Evolutionary conservation across 768 basidiomycete species (phyloP).

Genomic region (Leccinum barrowsii): DNA sequence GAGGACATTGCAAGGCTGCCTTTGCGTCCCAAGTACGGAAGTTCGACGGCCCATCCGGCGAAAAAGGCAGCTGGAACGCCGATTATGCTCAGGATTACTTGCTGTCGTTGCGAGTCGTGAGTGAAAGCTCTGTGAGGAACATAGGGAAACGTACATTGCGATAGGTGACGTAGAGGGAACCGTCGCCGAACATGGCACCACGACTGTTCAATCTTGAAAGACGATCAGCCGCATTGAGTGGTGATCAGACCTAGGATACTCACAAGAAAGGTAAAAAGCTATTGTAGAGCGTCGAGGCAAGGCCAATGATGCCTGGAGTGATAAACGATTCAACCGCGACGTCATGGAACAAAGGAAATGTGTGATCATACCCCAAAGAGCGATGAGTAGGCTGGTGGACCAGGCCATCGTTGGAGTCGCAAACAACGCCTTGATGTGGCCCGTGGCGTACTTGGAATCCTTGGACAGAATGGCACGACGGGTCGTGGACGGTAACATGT

Average conservation of each 20-base stretch:
- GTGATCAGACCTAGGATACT: conserved; percentile 10
- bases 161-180: conserved; percentile 66
- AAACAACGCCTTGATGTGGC: conserved; percentile 60
- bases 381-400: conserved; percentile 59
- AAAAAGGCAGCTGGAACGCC: conserved; percentile 72
- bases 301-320: conserved; percentile 60
- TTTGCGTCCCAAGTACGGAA: conserved; percentile 58
- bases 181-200: conserved; percentile 67
- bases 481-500: conserved; percentile 11
- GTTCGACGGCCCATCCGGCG: conserved; percentile 68
- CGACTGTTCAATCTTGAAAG: conserved; percentile 51
- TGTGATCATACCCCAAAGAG: conserved; percentile 39
- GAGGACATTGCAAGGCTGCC: conserved; percentile 66
- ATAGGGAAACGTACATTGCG: conserved; percentile 49
- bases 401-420: conserved; percentile 59
- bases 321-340: not conserved
- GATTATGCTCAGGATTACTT: conserved; percentile 64
- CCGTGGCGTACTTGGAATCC: conserved; percentile 36
- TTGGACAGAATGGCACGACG: conserved; percentile 34
- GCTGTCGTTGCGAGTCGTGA: conserved; percentile 35
- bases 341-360: not conserved
- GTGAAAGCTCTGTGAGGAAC: not conserved
- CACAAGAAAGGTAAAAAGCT: conserved; percentile 52
- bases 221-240: not conserved
- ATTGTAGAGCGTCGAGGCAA: conserved; percentile 68